Conservation (phyloP, 192 early-diverging fungal species). For the Coemansia javaensis region DNA sequence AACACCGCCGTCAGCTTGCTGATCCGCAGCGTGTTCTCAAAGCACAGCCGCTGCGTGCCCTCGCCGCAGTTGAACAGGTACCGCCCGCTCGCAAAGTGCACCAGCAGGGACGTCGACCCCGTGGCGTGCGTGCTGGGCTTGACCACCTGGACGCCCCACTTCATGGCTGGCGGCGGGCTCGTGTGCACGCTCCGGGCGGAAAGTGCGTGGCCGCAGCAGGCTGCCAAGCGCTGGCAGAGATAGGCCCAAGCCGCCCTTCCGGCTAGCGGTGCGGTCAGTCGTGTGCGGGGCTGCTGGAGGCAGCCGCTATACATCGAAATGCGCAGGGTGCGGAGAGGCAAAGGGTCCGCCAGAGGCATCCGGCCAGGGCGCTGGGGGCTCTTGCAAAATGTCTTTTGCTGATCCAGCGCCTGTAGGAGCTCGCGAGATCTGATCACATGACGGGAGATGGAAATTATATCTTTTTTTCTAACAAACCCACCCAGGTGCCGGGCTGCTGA, state of each 20-base stretch:
- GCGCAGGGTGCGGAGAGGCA: too few species aligned
- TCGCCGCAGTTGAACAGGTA: constrained; percentile 95
- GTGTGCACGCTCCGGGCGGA: constrained; percentile 18
- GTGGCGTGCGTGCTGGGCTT: constrained; percentile 53
- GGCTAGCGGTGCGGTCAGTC: neutral
- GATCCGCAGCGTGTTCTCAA: constrained; percentile 69
- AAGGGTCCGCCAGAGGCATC: too few species aligned
- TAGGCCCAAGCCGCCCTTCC: neutral
- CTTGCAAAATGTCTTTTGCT: too few species aligned
- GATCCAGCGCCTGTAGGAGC: too few species aligned
- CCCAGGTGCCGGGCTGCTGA: too few species aligned
- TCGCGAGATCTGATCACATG: too few species aligned
- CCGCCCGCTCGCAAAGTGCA: constrained; percentile 68
- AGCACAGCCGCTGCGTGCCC: constrained; percentile 79
- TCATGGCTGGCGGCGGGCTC: constrained; percentile 43
- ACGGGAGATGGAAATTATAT: too few species aligned
- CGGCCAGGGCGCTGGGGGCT: too few species aligned
- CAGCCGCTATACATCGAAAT: constrained; percentile 4
- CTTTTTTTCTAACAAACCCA: too few species aligned
- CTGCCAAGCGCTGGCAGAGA: too few species aligned
- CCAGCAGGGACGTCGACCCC: constrained; percentile 61
- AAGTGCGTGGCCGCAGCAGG: too few species aligned
- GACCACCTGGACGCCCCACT: constrained; percentile 57
- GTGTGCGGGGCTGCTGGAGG: neutral
- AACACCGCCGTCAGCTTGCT: constrained; percentile 74